Conservation (phyloP, 352 stramenopile species). For the Phytophthora chlamydospora region DNA sequence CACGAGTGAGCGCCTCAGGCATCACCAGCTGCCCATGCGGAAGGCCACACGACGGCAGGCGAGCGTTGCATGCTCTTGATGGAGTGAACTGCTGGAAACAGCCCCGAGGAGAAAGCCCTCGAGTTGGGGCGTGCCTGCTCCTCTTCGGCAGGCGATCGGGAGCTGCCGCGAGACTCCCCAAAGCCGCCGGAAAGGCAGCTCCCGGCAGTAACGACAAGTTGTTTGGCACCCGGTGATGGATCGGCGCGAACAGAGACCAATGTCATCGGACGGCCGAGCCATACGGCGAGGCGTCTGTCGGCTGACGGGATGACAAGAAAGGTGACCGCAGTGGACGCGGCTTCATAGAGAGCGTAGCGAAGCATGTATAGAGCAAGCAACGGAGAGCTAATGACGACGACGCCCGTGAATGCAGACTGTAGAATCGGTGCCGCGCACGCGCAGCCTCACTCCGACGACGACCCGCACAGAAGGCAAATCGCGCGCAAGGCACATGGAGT, state of each 20-base stretch:
- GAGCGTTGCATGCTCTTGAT: not conserved
- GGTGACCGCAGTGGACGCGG: too few relatives aligned
- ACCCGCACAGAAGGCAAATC: constrained; percentile 10
- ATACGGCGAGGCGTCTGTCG: too few relatives aligned
- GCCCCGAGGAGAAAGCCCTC: not conserved
- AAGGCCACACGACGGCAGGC: not conserved
- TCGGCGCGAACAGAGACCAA: constrained; percentile 17
- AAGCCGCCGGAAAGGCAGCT: constrained; percentile 15
- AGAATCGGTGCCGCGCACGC: constrained; percentile 1
- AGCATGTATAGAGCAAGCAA: constrained; percentile 5
- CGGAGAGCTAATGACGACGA: too few relatives aligned
- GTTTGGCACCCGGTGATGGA: constrained; percentile 26
- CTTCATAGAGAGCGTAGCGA: too few relatives aligned
- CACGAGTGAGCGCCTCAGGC: constrained; percentile 4
- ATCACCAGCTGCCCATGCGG: constrained; percentile 19
- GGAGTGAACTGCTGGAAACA: not conserved
- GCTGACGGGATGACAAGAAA: too few relatives aligned
- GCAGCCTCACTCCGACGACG: too few relatives aligned
- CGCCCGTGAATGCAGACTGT: not conserved
- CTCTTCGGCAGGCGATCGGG: constrained; percentile 19
- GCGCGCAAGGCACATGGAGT: not conserved
- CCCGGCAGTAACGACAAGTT: constrained; percentile 22
- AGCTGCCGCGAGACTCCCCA: constrained; percentile 20
- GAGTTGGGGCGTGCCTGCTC: constrained; percentile 2
- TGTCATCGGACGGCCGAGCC: too few relatives aligned